Evolutionary conservation across 768 basidiomycete species (phyloP), one percentile per base, ranked within the genome.

Genomic region (Amanita subjunquillea): DNA sequence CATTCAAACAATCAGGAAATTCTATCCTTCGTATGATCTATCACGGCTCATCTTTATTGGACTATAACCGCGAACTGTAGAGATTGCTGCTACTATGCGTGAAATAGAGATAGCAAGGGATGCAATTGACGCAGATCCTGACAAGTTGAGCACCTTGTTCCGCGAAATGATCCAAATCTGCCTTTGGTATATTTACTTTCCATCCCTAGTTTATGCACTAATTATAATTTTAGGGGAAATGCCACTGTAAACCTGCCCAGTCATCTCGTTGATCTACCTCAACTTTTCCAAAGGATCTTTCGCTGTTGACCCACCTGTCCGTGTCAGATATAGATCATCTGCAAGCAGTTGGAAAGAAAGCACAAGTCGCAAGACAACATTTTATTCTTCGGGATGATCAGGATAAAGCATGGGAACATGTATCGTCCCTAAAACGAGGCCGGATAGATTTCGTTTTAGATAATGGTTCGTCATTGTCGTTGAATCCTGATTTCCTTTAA

Each of bases 151-250:
- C 30, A 70, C 85, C 0, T 63, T 92, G 12, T 91, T 91, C 66
- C 77, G 75, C 51, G 86, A 91, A 65, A 91, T 93, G 86, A 72
- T 89, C 6, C 88, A 92, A 61, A 91, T 93, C 80, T 88, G 87
- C 66, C 75, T 92, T 23, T 92, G 91, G 90, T 83, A 51, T 50
- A 69, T 57, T 2, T 1, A 32, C 6, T 22, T 40, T n/a, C 25
- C 15, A 3, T 32, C 42, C 10, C 29, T 4, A n/a, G 13, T 20
- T 7, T 53, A 32, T 32, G 20, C 22, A 43, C 22, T 12, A 6
- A 15, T 53, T 13, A 17, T 30, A 22, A 20, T 43, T 56, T 0
- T 32, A 94, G 91, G 92, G 94, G 94, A 42, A 97, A 97, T 63
- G 92, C 93, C 12, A 96, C 93, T 23, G 90, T 90, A 59, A 56